Conservation (phyloP, 768 basidiomycete genomes). For the Tephrocybe sp. region DNA sequence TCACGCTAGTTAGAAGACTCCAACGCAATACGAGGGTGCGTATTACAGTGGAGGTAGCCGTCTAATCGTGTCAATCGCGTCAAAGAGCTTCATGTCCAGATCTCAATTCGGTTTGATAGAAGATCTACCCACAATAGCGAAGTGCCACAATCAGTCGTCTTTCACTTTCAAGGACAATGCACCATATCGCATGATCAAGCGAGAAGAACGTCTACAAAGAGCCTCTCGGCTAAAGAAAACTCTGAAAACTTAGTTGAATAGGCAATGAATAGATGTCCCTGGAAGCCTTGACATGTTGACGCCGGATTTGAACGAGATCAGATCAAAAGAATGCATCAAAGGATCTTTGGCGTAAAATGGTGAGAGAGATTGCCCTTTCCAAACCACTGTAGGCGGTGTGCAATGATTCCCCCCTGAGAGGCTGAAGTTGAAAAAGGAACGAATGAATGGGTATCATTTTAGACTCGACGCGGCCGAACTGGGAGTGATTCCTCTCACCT, state of each 20-base stretch:
- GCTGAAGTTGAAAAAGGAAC: too few relatives aligned
- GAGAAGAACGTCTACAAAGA: conserved; percentile 10
- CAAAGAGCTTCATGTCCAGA: conserved; percentile 1
- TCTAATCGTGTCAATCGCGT: not conserved
- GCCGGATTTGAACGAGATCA: conserved; percentile 13
- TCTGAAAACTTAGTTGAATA: not conserved
- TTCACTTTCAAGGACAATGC: conserved; percentile 14
- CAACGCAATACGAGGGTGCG: not conserved
- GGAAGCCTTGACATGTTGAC: conserved; percentile 28
- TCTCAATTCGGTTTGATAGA: not conserved
- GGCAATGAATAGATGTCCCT: conserved; percentile 28
- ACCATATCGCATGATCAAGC: conserved; percentile 31
- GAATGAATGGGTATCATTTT: too few relatives aligned
- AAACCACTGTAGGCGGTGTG: not conserved
- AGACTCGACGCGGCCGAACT: too few relatives aligned
- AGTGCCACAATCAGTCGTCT: conserved; percentile 39
- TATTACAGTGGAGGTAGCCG: not conserved
- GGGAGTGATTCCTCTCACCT: too few relatives aligned
- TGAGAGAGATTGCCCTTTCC: conserved; percentile 10
- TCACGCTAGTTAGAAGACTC: not conserved
- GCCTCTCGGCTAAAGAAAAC: conserved; percentile 27
- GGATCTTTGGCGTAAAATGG: conserved; percentile 7
- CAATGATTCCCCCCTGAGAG: not conserved
- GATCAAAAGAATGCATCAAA: conserved; percentile 12
- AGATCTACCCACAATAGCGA: conserved; percentile 18